Evolutionary conservation across 1,139 yeast genomes (phyloP), one percentile per base, ranked within the genome.

Genomic region (Zygoascus meyerae): DNA sequence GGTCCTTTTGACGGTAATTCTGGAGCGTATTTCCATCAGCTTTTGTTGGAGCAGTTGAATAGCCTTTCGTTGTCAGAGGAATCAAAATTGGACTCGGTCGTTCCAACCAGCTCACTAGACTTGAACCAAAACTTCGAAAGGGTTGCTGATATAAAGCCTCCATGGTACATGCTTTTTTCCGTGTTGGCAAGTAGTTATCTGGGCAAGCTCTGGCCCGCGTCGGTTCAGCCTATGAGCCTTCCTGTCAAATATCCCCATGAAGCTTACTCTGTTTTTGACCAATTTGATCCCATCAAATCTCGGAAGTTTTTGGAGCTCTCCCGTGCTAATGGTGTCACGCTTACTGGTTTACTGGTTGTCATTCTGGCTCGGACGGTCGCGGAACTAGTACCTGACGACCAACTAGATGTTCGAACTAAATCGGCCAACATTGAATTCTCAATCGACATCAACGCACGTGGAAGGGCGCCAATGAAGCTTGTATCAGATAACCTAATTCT

Each of bases 1-100:
- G 31, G 53, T 3, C 38, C 42, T 4, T 48, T 51, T 43, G 61
- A 58, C 36, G 61, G 61, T 21, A 51, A 51, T 29, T 49, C 55
- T 8, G 61, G 61, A 2, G 46, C 54, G 5, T 32, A 42, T 16
- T 56, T 58, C 45, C 61, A 57, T 37, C 30, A 45, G 21, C 37
- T 48, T 29, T 47, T 58, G 31, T 34, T 54, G 12, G 32, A 37
- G 3, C 46, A 46, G 9, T 40, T 55, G 35, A 35, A 28, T 16
- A 21, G 26, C 7, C 6, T 21, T 21, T 4, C 26, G 26, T 7
- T 5, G 26, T 21, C 7, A 21, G 26, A 21, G 26, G 26, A 21
- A 7, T 21, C 7, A 21, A 7, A 4, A 5, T 7, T 21, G 26
- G 40, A 38, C 4, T 15, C 35, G 5, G 30, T 36, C 8, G 46